Conservation (phyloP, 164 flowering plant species). For the Magnolia sinica region DNA sequence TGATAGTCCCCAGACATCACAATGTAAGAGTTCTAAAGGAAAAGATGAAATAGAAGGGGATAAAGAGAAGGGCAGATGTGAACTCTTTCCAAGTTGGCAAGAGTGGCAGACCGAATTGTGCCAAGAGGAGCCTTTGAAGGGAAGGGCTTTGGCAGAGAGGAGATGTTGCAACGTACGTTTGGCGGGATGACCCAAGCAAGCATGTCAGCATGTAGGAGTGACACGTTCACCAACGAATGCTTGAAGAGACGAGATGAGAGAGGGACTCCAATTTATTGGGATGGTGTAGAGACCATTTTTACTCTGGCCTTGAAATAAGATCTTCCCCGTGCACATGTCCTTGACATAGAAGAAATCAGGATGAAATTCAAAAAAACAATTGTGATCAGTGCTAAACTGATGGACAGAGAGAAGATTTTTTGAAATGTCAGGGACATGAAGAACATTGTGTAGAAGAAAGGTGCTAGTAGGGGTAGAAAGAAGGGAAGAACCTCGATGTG, state of each 20-base stretch:
- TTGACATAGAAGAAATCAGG: background rate
- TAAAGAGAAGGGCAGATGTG: background rate
- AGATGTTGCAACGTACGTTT: background rate
- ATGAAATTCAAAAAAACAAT: background rate
- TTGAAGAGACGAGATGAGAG: background rate
- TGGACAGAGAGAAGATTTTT: background rate
- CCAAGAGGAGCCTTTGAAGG: background rate
- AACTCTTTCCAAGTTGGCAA: background rate
- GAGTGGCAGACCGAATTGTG: background rate
- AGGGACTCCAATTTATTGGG: background rate
- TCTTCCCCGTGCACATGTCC: background rate
- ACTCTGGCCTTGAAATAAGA: background rate
- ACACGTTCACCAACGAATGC: background rate
- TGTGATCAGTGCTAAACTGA: background rate
- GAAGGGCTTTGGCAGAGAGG: background rate
- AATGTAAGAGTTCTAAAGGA: background rate
- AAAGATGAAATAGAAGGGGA: background rate
- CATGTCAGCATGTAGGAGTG: background rate
- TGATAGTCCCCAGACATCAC: conserved; percentile 5
- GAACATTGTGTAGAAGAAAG: background rate
- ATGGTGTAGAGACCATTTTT: background rate
- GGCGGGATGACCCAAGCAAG: background rate
- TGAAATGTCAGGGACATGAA: background rate
- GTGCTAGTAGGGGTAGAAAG: background rate
- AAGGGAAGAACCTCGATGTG: background rate